Base-by-base conservation (phyloP, 1,284 basidiomycete genomes). In the Stygiomarasmius scandens region DNA sequence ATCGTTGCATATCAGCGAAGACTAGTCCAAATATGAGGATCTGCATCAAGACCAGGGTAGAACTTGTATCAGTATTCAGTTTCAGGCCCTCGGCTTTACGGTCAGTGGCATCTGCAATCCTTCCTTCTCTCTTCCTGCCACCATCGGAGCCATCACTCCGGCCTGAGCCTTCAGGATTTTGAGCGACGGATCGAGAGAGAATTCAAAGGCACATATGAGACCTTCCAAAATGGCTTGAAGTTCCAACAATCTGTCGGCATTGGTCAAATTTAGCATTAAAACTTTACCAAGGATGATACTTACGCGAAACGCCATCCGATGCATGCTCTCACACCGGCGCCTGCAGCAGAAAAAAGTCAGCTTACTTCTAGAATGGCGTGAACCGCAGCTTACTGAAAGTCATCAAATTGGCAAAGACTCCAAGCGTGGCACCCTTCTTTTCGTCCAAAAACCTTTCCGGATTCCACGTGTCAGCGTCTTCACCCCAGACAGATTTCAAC, bases 181-280 rank as follows among this genome's bases (percentile, higher is more conserved):
- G 3, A 62, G 34, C 22, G 46, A 61, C 0, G 61, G 61, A 23
- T 61, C 56, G 6, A 64, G 43, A 11, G 56, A 52, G 47, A 66
- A 69, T 48, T 66, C 60, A 55, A 70, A 68, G 11, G 56, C 61
- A 27, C 66, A 65, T n/a, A 70, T 41, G 14, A 69, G 52, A 24
- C 62, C 60, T 29, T 61, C 55, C 12, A 69, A 53, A 38, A 68
- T 57, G 14, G 65, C 63, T 38, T 25, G 19, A n/a, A 52, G 10
- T 43, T 43, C 22, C 14, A 48, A 45, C 3, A 34, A 25, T 22
- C 19, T 46, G 49, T 14, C n/a, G n/a, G n/a, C n/a, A n/a, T n/a
- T n/a, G n/a, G n/a, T n/a, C n/a, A n/a, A n/a, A n/a, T n/a, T n/a
- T n/a, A n/a, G n/a, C n/a, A n/a, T n/a, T n/a, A n/a, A n/a, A n/a